Base-by-base conservation (phyloP, 257 asterid species). In the Gynochthodes officinalis region DNA sequence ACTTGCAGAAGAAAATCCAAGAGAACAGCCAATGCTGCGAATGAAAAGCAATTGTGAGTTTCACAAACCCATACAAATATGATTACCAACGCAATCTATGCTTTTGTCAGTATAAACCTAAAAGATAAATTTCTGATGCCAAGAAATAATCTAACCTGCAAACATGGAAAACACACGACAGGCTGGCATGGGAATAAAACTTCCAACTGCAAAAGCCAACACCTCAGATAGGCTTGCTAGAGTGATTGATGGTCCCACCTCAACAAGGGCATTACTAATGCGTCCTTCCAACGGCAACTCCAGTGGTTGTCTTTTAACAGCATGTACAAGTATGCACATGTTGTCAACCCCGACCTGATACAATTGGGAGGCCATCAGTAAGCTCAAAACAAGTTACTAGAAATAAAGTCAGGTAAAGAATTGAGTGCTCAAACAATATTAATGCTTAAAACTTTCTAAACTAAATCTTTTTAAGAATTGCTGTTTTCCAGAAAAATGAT, bases 141-240 rank as follows among this genome's bases (percentile, higher is more conserved):
- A 66, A 55, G 55, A 46, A 70, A 61, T 50, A 75, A 69, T 64
- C 86, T 52, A 70, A 95, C 99, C 99, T 77, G 99, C 98, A 78
- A 95, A 95, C 99, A 95, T 95, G 75, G 99, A 95, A 79, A 95
- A 95, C 61, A 92, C 94, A 37, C 98, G 99, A 78, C 95, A 87
- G 67, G 99, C 99, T 49, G 99, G 99, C 97, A 95, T 92, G 27
- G 97, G 95, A 64, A 95, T 92, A 85, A 95, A 95, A 80, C 98
- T 87, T 76, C 99, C 99, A 61, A 95, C 99, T n/a, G 99, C 99
- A 84, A 95, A 95, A 80, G 99, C 99, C 82, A 95, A 77, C 72
- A 95, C 99, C 86, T 95, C 99, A 32, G 99, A 82, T 37, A 92
- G 74, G 80, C 98, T 92, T 79, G 99, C 99, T 79, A 95, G 82